phyloP scores from a whole-genome alignment of 164 flowering plant genomes.

The Liriodendron chinense region DNA sequence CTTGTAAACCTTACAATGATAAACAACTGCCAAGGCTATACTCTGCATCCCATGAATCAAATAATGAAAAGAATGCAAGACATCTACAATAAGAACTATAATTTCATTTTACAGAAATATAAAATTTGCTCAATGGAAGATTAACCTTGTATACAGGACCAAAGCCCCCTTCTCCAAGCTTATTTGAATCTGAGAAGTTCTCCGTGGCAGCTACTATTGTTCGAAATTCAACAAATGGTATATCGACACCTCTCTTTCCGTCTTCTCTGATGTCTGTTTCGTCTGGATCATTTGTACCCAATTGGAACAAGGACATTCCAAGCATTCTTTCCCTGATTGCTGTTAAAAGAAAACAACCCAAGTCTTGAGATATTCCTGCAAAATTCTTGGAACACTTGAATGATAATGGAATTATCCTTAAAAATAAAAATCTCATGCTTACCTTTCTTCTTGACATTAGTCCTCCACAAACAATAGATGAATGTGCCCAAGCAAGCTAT shows the following conservation, averaged over 20 bases:
- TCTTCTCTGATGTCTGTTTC: background rate
- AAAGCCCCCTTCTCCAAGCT: slow-evolving; percentile 16
- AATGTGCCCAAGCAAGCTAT: background rate
- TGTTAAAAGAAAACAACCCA: background rate
- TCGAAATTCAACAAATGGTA: slow-evolving; percentile 3
- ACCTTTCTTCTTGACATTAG: background rate
- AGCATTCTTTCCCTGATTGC: background rate
- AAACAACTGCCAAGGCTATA: background rate
- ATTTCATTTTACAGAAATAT: background rate
- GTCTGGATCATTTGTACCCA: background rate
- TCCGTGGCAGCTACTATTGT: slow-evolving; percentile 9
- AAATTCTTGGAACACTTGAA: background rate
- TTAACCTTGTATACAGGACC: slow-evolving; percentile 16
- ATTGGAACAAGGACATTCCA: background rate
- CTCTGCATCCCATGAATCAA: background rate
- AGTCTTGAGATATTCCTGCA: background rate
- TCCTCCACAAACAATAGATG: background rate
- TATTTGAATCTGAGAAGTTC: slow-evolving; percentile 10
- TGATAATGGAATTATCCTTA: background rate
- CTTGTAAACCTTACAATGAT: background rate
- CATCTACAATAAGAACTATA: background rate
- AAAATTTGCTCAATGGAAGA: background rate
- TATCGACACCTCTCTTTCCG: background rate
- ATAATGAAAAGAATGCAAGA: background rate
- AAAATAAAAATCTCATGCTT: background rate